Conservation (phyloP, 305 asterid genomes). For the Euphrasia arctica region DNA sequence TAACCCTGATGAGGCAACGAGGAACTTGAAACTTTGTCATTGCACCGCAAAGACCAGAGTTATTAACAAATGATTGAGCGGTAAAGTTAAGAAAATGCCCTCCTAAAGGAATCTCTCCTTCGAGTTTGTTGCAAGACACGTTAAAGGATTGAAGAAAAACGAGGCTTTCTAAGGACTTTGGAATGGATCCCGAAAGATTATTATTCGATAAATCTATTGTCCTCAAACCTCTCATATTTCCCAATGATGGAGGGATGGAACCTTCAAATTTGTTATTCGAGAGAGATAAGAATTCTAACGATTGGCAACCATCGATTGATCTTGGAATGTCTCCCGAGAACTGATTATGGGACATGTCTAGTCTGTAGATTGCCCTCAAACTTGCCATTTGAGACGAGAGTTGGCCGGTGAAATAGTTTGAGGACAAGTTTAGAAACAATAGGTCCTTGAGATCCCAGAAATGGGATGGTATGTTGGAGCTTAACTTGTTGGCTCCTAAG, state of each 20-base stretch:
- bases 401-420: neutral
- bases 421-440: neutral
- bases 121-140: neutral
- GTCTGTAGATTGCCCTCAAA: too few species aligned
- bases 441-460: neutral
- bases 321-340: neutral
- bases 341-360: neutral
- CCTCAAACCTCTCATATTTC: neutral
- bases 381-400: too few species aligned
- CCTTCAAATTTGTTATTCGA: neutral
- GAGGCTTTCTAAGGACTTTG: neutral
- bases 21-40: neutral
- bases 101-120: neutral
- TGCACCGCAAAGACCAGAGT: neutral
- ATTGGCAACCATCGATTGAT: neutral
- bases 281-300: neutral
- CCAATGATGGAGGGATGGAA: neutral
- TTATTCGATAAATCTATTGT: neutral
- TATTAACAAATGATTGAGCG: neutral
- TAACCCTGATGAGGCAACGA: neutral
- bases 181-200: neutral
- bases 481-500: neutral
- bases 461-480: neutral
- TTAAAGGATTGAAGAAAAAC: neutral
- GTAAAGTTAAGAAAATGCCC: neutral